Base-by-base conservation (phyloP, 768 basidiomycete genomes). In the Leccinum obscurum region DNA sequence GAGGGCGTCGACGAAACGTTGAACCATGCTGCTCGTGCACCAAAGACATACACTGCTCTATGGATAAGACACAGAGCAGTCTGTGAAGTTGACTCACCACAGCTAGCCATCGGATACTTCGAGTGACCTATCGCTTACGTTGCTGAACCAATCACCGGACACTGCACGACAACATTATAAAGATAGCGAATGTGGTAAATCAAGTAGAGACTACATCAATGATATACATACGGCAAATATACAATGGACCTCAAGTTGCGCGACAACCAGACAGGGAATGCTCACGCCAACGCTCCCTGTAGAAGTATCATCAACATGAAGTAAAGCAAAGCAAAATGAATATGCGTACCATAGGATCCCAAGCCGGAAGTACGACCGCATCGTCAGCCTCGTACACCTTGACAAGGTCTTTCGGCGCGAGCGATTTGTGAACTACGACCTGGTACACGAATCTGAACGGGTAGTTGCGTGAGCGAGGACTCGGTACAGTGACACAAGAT, bases 361-460 rank as follows among this genome's bases (percentile, higher is more conserved):
- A 98, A 34, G 90, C 82, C 2, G 92, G 87, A n/a, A 97, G 77
- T 26, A 91, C 86, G 22, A 82, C 73, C 62, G 77, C 75, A 35
- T 93, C 79, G 3, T 81, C 85, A 9, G 79, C 72, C 66, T 98
- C 93, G 59, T 84, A 89, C 15, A 98, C 85, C 69, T 87, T 84
- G 34, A 91, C 86, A 57, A 95, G 88, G 37, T 93, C 87, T 73
- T 84, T 88, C 14, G 90, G 85, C 17, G 93, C 92, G 60, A 94
- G 75, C 32, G 82, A 79, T 74, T 88, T 89, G 54, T 92, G 93
- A 17, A 92, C 85, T 11, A 97, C 96, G 26, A 96, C 87, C 75
- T 98, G 96, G 77, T 93, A 98, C 30, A 96, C 92, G 70, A 85
- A 93, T 71, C 90, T 91, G 58, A 22, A 14, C 46, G 55, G 30